phyloP scores from a whole-genome alignment of 345 rosid species.

The Gynandropsis gynandra region DNA sequence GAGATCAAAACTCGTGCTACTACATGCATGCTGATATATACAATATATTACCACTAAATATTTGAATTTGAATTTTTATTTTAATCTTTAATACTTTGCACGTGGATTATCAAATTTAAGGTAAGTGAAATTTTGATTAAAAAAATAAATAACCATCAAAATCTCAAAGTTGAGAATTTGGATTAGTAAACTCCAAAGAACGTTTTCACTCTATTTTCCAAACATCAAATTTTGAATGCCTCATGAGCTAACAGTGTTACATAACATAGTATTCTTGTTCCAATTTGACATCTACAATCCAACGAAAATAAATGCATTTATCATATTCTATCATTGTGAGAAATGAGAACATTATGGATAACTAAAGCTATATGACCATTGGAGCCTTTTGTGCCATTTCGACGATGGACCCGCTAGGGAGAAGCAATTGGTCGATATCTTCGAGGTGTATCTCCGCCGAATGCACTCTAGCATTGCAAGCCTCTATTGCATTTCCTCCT shows the following conservation, averaged over 20 bases:
- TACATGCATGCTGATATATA: too few species aligned
- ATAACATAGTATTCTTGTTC: slow-evolving; percentile 37
- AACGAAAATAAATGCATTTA: slow-evolving; percentile 39
- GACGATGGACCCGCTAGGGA: slow-evolving; percentile 27
- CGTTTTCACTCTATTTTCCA: slow-evolving; percentile 18
- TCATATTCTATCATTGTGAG: slow-evolving; percentile 28
- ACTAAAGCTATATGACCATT: slow-evolving; percentile 37
- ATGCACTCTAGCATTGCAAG: slow-evolving; percentile 64
- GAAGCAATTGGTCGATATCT: slow-evolving; percentile 29
- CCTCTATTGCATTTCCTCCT: slow-evolving; percentile 52
- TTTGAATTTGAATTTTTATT: too few species aligned
- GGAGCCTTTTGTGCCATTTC: slow-evolving; percentile 60
- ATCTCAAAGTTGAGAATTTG: slow-evolving; percentile 27
- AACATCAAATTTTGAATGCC: slow-evolving; percentile 23
- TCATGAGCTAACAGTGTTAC: slow-evolving; percentile 41
- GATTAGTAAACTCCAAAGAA: slow-evolving; percentile 11
- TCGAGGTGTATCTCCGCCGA: slow-evolving; percentile 45
- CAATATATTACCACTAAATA: too few species aligned
- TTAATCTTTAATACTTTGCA: too few species aligned
- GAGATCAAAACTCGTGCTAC: too few species aligned
- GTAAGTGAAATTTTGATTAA: slow-evolving; percentile 12
- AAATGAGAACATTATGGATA: slow-evolving; percentile 30
- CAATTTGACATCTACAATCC: slow-evolving; percentile 32
- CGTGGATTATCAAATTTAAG: slow-evolving; percentile 24
- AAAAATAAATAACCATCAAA: slow-evolving; percentile 35